Base-by-base conservation (phyloP, 495 filamentous ascomycete species). In the Podospora pseudoanserina region DNA sequence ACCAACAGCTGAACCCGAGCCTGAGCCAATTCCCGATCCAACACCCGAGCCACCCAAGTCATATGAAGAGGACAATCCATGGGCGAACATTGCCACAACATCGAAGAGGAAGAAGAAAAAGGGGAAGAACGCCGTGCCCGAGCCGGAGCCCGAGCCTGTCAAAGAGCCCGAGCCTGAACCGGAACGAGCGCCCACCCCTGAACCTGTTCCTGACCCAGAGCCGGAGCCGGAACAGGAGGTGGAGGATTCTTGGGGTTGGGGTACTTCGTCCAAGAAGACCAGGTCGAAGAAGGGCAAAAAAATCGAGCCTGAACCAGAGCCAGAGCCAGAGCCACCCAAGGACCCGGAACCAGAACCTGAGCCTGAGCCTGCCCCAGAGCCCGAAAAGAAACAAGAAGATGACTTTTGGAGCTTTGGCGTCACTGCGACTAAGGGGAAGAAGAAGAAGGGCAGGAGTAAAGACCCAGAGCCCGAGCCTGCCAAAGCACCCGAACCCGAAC, bases 91-190 rank as follows among this genome's bases (percentile, higher is more conserved):
- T 4, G 67, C 65, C 2, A 76, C 75, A 32, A 79, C 78, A 44
- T 66, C 73, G 20, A 79, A 75, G 66, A 80, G 74, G 62, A 77
- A 80, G 65, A 80, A 78, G 72, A 65, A 56, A 19, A 73, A 75
- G 61, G 60, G 20, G 26, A 69, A 67, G 15, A 39, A 69, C 16
- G 27, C 39, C 63, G 7, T n/a, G 34, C 30, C 32, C 2, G 71
- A 72, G 2, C 54, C 64, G 9, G 66, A 71, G 6, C 56, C 62
- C 13, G 66, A 68, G 55, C 70, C 74, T 3, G 55, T 39, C n/a
- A 66, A 66, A 28, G 68, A 70, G 27, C 70, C 63, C 9, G 67
- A 72, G 3, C 53, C 64, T 7, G 65, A 69, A 27, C 66, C 68
- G 0, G 65, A 70, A 7, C 66, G 60, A 23, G 64, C 62, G 60